Base-by-base conservation (phyloP, 495 filamentous ascomycete species). In the Penicillium odoratum region DNA sequence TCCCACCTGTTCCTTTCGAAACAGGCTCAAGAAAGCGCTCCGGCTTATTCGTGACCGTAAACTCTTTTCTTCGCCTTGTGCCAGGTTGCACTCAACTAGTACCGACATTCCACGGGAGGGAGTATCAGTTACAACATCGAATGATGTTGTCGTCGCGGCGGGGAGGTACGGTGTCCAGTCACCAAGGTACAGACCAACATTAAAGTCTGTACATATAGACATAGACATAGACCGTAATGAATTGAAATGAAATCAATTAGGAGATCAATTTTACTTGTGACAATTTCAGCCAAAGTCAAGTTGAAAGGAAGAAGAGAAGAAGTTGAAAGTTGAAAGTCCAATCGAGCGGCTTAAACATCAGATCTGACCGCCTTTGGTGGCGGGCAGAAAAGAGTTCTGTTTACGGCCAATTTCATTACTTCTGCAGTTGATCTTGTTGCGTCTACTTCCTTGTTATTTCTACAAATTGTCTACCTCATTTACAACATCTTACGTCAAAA, bases 31-130 rank as follows among this genome's bases (percentile, higher is more conserved):
- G 86, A 83, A 84, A 84, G 79, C 80, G 89, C 91, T 93, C 91
- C 91, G 90, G 91, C 91, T 96, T 94, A 96, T 91, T 94, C 85
- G 89, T 83, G 87, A 86, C 87, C 88, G 70, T 61, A 44, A 40
- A 16, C 1, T 75, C 68, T 55, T 25, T 69, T 85, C 74, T 85
- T 74, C 80, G 83, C 83, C 80, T 75, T 68, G 70, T 76, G 72
- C 73, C 63, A 62, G 57, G 62, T 59, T 54, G 71, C 74, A 74
- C 68, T 69, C 68, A 74, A 78, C 72, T 77, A 73, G 58, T 85
- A 85, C 77, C 79, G 79, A 79, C 58, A 71, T 48, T 72, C 75
- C 74, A 80, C 58, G 64, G 69, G 55, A 63, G 51, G 67, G 67
- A 72, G 66, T 62, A 69, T 80, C 81, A 83, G 81, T 83, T 81